Base-by-base conservation (phyloP, 1,284 basidiomycete genomes). In the Mixia osmundae region DNA sequence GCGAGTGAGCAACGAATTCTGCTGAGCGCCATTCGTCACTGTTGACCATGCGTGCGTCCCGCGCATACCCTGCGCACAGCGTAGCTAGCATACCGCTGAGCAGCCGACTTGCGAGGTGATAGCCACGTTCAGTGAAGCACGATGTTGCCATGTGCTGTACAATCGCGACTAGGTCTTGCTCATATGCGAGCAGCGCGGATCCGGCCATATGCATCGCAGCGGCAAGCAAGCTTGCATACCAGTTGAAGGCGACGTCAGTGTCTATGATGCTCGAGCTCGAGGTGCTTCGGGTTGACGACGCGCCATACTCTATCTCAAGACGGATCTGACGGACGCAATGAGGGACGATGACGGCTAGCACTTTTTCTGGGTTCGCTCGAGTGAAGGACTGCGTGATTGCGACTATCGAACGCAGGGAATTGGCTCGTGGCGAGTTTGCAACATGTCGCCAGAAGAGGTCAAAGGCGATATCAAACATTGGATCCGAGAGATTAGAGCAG, bases 241-340 rank as follows among this genome's bases (percentile, higher is more conserved):
- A 95, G 55, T 94, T 85, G 36, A 97, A 61, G 1, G 80, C 76
- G 2, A 82, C 85, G 50, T 97, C 89, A 5, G 78, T 78, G 3
- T 80, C 71, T 2, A 79, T 65, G 0, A 80, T 76, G 14, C 75
- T 69, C 5, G 71, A 71, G 0, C 82, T 85, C 3, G 74, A 74
- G 2, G 85, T 95, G 6, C 82, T 94, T 21, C 82, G 65, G 24
- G 74, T 65, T 40, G 77, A 79, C n/a, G 82, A 87, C 0, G 91
- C 87, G 1, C 91, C 91, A 43, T 82, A 71, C 44, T 71, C 76
- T 32, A 97, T 58, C 54, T 97, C 89, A 33, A 72, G 67, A 42
- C 73, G 68, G 38, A 95, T 83, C 49, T 79, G 74, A n/a, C 61
- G 58, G 15, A 68, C 62, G 53, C 80, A 89, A 43, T 73, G 69